Evolutionary conservation across 768 basidiomycete species (phyloP).

Genomic region (Rubroboletus satanas): DNA sequence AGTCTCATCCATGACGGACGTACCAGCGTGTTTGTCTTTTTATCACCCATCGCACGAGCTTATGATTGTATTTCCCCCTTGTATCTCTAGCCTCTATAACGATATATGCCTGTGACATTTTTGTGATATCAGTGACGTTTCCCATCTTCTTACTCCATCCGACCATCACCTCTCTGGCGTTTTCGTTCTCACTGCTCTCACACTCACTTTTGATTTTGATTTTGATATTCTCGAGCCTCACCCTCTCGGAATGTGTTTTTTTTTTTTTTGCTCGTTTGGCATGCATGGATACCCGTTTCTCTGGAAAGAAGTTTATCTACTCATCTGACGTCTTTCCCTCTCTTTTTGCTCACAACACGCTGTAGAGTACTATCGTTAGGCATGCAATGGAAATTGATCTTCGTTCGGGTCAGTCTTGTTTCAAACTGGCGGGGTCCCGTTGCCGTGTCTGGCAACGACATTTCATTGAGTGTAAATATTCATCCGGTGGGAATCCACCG

Average conservation of each 20-base stretch:
- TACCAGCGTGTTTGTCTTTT: slow-evolving; percentile 1
- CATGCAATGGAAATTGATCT: background rate
- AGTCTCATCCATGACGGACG: slow-evolving; percentile 12
- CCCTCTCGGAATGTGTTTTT: background rate
- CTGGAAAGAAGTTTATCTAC: background rate
- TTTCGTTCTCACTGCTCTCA: background rate
- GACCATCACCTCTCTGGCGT: background rate
- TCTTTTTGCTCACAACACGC: background rate
- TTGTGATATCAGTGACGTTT: slow-evolving; percentile 6
- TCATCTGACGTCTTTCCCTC: background rate
- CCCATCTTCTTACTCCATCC: background rate
- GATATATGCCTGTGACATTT: background rate
- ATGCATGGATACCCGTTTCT: background rate
- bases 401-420: background rate
- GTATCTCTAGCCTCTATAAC: slow-evolving; percentile 15
- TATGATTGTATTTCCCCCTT: slow-evolving; percentile 11
- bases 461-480: too few relatives aligned
- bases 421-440: background rate
- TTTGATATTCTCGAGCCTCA: background rate
- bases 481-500: too few relatives aligned
- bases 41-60: slow-evolving; percentile 4
- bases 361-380: background rate
- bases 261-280: background rate
- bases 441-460: too few relatives aligned
- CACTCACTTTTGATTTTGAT: background rate